A percentile compares a stretch with the other conserved stretches of the same genome.
Conservation (phyloP, 1,139 yeast species). For the Pichia norvegensis region DNA sequence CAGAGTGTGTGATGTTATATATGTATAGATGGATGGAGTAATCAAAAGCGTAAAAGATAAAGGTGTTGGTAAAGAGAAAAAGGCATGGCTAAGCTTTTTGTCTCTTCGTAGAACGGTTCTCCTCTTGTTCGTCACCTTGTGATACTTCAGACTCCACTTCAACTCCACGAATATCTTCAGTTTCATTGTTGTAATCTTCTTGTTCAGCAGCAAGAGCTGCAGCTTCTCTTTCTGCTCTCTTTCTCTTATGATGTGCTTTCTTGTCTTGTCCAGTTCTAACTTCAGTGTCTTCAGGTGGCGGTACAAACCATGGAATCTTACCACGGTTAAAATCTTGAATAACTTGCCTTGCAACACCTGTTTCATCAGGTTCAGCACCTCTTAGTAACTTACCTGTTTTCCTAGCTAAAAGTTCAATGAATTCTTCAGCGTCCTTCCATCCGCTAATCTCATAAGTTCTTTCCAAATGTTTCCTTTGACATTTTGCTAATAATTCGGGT, state of each 20-base stretch:
- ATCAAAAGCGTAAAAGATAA: not conserved
- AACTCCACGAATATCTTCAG: conserved; percentile 14
- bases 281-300: conserved; percentile 71
- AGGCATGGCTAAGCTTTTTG: conserved; percentile 2
- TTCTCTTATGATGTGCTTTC: conserved; percentile 49
- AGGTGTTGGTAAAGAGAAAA: not conserved
- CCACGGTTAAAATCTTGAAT: conserved; percentile 95
- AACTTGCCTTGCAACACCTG: conserved; percentile 84
- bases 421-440: conserved; percentile 79
- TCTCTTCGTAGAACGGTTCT: conserved; percentile 5
- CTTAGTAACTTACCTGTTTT: conserved; percentile 87
- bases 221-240: conserved; percentile 33
- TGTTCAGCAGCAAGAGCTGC: conserved; percentile 21
- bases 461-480: conserved; percentile 86
- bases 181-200: conserved; percentile 16
- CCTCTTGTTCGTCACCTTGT: conserved; percentile 4
- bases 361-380: conserved; percentile 97
- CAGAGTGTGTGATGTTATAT: not conserved
- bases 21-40: conserved; percentile 3
- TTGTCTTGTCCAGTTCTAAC: conserved; percentile 49
- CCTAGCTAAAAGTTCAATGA: conserved; percentile 83
- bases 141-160: conserved; percentile 1
- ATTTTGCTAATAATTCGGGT: conserved; percentile 76
- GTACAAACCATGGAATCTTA: conserved; percentile 94
- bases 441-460: conserved; percentile 93